These are phyloP conservation scores for Sporisorium graminicola DNA, from an alignment of 1,284 basidiomycete species.

Conservation along the genomic window DNA sequence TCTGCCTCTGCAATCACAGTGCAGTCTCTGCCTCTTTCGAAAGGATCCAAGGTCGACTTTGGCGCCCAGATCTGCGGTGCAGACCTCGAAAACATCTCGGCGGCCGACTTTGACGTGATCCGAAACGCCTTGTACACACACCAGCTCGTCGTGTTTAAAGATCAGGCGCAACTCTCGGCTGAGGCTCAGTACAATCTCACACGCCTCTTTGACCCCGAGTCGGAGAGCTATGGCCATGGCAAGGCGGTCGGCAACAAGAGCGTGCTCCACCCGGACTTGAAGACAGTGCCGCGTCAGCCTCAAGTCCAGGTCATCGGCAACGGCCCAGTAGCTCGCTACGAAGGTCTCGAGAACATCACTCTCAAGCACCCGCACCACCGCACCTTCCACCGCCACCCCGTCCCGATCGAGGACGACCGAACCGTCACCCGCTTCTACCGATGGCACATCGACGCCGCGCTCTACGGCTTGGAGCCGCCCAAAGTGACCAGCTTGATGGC, in stretches of 20 bases:
- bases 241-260: slow-evolving; percentile 7
- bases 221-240: slow-evolving; percentile 7
- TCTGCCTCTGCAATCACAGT: background rate
- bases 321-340: slow-evolving; percentile 3
- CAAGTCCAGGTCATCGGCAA: slow-evolving; percentile 8
- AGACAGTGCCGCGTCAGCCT: slow-evolving; percentile 7
- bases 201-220: slow-evolving; percentile 4
- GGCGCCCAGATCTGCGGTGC: slow-evolving; percentile 1
- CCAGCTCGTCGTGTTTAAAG: slow-evolving; percentile 5
- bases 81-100: slow-evolving; percentile 7
- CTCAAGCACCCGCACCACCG: slow-evolving; percentile 12
- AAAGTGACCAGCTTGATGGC: slow-evolving; percentile 9
- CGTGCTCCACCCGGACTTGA: slow-evolving; percentile 6
- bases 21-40: slow-evolving; percentile 1
- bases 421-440: background rate
- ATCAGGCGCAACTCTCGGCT: slow-evolving; percentile 1
- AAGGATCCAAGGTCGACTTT: background rate
- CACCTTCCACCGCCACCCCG: slow-evolving; percentile 2
- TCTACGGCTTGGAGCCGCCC: slow-evolving; percentile 7
- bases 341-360: slow-evolving; percentile 4
- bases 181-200: slow-evolving; percentile 8
- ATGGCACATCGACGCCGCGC: slow-evolving; percentile 11
- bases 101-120: slow-evolving; percentile 2
- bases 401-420: background rate
- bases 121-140: slow-evolving; percentile 2